Evolutionary conservation across 2,329 filamentous ascomycete species (phyloP), one percentile per base, ranked within the genome.

Genomic region (Penicillium sp.): DNA sequence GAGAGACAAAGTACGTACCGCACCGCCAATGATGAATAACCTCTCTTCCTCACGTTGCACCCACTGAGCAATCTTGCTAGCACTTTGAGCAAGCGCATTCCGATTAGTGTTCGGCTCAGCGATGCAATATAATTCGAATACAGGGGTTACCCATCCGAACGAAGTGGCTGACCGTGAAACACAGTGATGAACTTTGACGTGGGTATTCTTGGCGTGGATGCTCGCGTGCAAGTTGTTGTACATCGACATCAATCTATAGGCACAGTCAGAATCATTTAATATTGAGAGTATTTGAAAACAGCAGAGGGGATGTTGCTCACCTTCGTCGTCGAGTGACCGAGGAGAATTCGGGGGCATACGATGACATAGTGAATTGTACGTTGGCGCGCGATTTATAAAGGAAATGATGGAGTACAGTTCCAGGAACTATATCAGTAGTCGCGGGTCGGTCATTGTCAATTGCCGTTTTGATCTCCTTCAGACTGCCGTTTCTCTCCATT

Each of bases 11-110:
- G 31, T 43, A 72, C 75, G 61, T 66, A 97, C 93, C 43, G 93
- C 94, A n/a, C 94, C 95, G 1, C 94, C 94, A 71, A 99, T 94
- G 59, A 99, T 96, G 71, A 99, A 99, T 6, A 97, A 80, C 57
- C 94, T 82, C 75, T 97, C 93, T 75, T 97, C 93, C 76, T 99
- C 94, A 64, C 87, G 83, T 71, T 90, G 88, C 2, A 93, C 89
- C 93, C 93, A 99, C 70, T 94, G 90, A 6, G 95, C 87, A 50
- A 99, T 86, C 76, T 89, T 88, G 71, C 94, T 96, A 35, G 93
- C 93, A 12, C 89, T 91, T 72, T 93, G 89, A 10, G 91, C 90
- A 68, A 99, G 81, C 12, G 86, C 85, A 54, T 82, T 82, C 42
- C 85, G 75, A 51, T 80, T 80, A 25, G 82, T 82, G 23, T 77